These are phyloP conservation scores for Orbilia oligospora DNA, from an alignment of 2,329 filamentous ascomycete genomes.

Conservation along the genomic window DNA sequence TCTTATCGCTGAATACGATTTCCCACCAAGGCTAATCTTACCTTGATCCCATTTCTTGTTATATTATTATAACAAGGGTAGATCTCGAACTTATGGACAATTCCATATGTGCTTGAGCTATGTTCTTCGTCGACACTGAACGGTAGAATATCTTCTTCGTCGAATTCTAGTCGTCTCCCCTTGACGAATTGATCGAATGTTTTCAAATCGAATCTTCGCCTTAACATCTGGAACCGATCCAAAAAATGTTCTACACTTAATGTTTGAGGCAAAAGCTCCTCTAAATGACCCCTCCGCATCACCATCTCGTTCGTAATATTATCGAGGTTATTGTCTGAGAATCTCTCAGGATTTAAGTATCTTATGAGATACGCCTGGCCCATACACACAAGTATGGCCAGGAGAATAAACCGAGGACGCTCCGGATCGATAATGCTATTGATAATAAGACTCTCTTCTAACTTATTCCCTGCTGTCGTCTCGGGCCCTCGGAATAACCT, in stretches of 20 bases:
- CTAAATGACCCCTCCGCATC: slow-evolving; percentile 20
- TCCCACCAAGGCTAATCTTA: not conserved
- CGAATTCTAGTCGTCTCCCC: slow-evolving; percentile 43
- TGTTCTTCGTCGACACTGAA: slow-evolving; percentile 40
- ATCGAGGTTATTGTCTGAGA: slow-evolving; percentile 45
- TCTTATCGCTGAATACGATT: not conserved
- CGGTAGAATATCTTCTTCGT: slow-evolving; percentile 45
- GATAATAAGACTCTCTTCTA: slow-evolving; percentile 44
- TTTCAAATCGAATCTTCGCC: slow-evolving; percentile 42
- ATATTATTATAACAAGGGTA: slow-evolving; percentile 52
- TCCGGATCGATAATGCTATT: slow-evolving; percentile 46
- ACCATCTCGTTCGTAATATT: slow-evolving; percentile 44
- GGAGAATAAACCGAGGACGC: slow-evolving; percentile 38
- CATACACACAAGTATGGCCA: slow-evolving; percentile 42
- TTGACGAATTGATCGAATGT: slow-evolving; percentile 43
- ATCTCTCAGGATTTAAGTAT: slow-evolving; percentile 36
- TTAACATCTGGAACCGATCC: slow-evolving; percentile 46
- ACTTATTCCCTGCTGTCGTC: slow-evolving; percentile 15
- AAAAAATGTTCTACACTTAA: slow-evolving; percentile 47
- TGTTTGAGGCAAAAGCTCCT: slow-evolving; percentile 24
- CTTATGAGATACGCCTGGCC: slow-evolving; percentile 43
- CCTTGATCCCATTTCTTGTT: slow-evolving; percentile 33
- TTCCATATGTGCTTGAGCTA: slow-evolving; percentile 45
- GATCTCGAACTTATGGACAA: slow-evolving; percentile 39
- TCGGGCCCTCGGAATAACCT: slow-evolving; percentile 28